A percentile compares a stretch with the other conserved stretches of the same genome.
phyloP scores from a whole-genome alignment of 2,329 filamentous ascomycete species.

The Myriosclerotinia curreyana region DNA sequence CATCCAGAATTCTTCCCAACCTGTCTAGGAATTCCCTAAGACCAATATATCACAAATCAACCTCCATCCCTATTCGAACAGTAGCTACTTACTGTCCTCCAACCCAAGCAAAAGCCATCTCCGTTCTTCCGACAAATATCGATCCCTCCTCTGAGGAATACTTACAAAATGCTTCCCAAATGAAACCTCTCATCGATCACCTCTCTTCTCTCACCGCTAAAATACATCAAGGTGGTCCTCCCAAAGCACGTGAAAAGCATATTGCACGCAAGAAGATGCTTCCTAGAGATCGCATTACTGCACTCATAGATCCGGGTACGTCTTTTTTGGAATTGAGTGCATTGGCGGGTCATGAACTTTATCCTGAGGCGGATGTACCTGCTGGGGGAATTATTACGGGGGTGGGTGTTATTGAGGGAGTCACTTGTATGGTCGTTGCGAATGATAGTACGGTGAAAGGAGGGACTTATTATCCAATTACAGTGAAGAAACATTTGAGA shows the following conservation, averaged over 20 bases:
- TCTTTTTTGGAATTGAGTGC: conserved; percentile 91
- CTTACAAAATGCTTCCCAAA: conserved; percentile 74
- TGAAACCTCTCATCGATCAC: conserved; percentile 67
- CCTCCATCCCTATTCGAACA: conserved; percentile 30
- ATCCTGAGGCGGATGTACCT: conserved; percentile 82
- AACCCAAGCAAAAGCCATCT: conserved; percentile 80
- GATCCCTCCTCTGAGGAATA: conserved; percentile 77
- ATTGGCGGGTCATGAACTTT: conserved; percentile 83
- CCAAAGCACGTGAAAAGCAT: conserved; percentile 85
- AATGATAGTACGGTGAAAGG: conserved; percentile 98
- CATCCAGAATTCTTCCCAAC: conserved; percentile 46
- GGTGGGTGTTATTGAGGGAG: conserved; percentile 83
- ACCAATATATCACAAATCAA: conserved; percentile 35
- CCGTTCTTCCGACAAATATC: conserved; percentile 70
- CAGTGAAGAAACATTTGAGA: conserved; percentile 93
- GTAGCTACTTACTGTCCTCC: conserved; percentile 76
- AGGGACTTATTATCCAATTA: conserved; percentile 95
- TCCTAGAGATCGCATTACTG: conserved; percentile 81
- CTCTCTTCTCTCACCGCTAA: conserved; percentile 68
- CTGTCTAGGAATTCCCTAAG: conserved; percentile 46
- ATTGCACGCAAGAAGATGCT: conserved; percentile 89
- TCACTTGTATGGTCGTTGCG: conserved; percentile 87
- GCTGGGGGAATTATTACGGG: conserved; percentile 91
- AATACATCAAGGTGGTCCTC: conserved; percentile 72
- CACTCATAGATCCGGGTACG: conserved; percentile 83